Evolutionary conservation across 75 land plant species (phyloP), one percentile per base, ranked within the genome.

Genomic region (Picea sitchensis): DNA sequence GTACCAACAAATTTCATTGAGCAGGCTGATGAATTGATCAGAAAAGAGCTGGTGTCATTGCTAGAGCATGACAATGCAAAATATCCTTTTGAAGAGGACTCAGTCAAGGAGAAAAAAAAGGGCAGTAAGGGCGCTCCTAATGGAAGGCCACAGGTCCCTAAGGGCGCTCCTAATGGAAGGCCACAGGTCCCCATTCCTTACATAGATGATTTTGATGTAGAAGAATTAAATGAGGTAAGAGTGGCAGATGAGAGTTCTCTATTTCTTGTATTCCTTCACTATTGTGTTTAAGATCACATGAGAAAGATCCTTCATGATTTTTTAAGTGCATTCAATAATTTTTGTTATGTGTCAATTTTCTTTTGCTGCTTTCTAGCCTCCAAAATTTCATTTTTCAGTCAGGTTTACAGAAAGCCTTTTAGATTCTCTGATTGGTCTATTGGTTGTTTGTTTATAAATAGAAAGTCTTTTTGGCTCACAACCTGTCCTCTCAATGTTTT

Each of bases 11-110:
- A 96, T 15, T 67, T 82, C 4, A 78, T 91, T 77, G 97, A 96
- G 81, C 89, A 94, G 56, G 99, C 99, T 77, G 99, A 94, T 82
- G 90, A 91, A 83, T 78, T 90, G 79, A 87, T 96, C 78, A 86
- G 90, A 79, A 90, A 81, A 82, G 99, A 96, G 80, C 86, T 96
- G 79, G 68, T 91, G 59, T 59, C 76, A 21, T 83, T 96, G 41
- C 81, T 96, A n/a, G 99, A 94, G 80, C 91, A 92, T 81, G 99
- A 96, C 76, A 93, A 93, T 83, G 95, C 92, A 2, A 96, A 96
- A 72, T 95, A 94, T 87, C 99, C 99, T 30, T 76, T 90, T 72
- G 98, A 94, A 68, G 91, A 91, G 59, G 86, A 84, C 67, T 21
- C 76, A 4, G 87, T 77, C 6, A 92, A 91, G 80, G 91, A 88